phyloP scores from a whole-genome alignment of 352 stramenopile genomes.

The Globisporangium sylvaticum region DNA sequence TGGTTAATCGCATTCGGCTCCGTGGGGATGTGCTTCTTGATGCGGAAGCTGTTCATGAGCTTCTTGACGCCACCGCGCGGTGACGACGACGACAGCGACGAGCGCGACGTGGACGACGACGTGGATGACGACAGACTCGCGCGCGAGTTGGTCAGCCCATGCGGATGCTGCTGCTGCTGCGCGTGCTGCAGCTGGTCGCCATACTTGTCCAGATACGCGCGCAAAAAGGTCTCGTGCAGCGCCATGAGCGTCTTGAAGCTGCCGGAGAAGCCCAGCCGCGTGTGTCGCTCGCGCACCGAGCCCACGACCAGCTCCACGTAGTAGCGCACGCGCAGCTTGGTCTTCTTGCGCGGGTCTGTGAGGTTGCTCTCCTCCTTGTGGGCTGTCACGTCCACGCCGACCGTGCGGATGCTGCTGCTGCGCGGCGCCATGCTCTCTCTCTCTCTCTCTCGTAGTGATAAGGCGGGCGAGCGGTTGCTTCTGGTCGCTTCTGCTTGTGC shows the following conservation, averaged over 20 bases:
- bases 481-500: not conserved
- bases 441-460: too few relatives aligned
- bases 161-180: not conserved
- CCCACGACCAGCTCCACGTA: conserved; percentile 70
- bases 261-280: conserved; percentile 56
- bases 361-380: conserved; percentile 63
- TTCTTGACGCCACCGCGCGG: conserved; percentile 21
- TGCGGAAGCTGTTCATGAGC: conserved; percentile 23
- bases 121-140: conserved; percentile 43
- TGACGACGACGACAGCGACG: conserved; percentile 33
- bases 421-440: conserved; percentile 1
- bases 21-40: conserved; percentile 20
- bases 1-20: conserved; percentile 14
- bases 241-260: conserved; percentile 55
- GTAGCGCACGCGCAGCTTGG: conserved; percentile 54
- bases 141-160: conserved; percentile 17
- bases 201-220: conserved; percentile 35
- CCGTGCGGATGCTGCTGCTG: conserved; percentile 17
- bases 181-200: conserved; percentile 11
- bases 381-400: conserved; percentile 58
- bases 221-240: conserved; percentile 45
- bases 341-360: conserved; percentile 39
- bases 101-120: conserved; percentile 35
- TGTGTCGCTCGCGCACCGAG: conserved; percentile 43
- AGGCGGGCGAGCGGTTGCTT: too few relatives aligned